Conservation (phyloP, 2,329 filamentous ascomycete species). For the Chlorencoelia australis region DNA sequence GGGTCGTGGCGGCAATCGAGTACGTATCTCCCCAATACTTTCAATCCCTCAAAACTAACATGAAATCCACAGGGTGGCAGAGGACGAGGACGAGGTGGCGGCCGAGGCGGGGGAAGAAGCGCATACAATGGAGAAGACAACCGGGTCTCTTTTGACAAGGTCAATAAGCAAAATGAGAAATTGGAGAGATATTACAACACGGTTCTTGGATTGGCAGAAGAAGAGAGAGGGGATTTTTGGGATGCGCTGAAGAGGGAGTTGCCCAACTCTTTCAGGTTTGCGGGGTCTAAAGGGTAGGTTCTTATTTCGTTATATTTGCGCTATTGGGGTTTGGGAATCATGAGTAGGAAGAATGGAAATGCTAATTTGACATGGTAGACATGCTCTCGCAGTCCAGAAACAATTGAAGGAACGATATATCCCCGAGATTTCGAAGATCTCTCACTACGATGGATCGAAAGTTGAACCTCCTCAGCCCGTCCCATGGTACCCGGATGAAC, state of each 20-base stretch:
- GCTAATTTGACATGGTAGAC: no score
- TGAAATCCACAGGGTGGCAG: conserved; percentile 13
- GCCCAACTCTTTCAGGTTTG: conserved; percentile 96
- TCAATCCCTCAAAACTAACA: conserved; percentile 1
- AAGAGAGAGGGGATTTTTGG: conserved; percentile 79
- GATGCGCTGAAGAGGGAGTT: conserved; percentile 70
- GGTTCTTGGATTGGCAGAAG: conserved; percentile 63
- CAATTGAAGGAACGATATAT: conserved; percentile 83
- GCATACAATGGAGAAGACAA: conserved; percentile 31
- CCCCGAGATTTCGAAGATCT: conserved; percentile 77
- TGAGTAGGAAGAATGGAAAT: no score
- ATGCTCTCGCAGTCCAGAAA: conserved; percentile 86
- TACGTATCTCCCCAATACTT: conserved; percentile 9
- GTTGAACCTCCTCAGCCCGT: conserved; percentile 78
- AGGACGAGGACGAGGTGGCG: conserved; percentile 16
- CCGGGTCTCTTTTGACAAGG: conserved; percentile 39
- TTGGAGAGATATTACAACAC: conserved; percentile 82
- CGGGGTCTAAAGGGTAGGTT: conserved; percentile 76
- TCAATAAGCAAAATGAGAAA: conserved; percentile 71
- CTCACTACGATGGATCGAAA: conserved; percentile 68
- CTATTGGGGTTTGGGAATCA: conserved; percentile 5
- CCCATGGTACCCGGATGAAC: conserved; percentile 85
- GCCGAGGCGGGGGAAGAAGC: conserved; percentile 16
- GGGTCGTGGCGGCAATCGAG: conserved; percentile 25
- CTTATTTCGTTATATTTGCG: conserved; percentile 4